These are phyloP conservation scores for Aspergillus oerlinghausenensis DNA, from an alignment of 2,329 filamentous ascomycete species.

Conservation along the genomic window DNA sequence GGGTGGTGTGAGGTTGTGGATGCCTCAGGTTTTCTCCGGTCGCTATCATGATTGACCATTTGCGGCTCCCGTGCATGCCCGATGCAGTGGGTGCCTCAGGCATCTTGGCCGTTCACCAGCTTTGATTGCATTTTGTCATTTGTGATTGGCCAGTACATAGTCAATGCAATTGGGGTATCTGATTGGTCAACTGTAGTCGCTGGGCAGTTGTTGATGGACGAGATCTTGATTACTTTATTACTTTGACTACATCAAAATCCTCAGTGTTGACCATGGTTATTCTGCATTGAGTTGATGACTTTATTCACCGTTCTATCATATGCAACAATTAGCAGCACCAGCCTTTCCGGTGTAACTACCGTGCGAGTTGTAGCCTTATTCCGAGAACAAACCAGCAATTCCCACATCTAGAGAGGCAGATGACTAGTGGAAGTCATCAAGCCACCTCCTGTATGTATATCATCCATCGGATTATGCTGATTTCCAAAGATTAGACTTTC, in stretches of 20 bases:
- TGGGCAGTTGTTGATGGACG: too few species aligned
- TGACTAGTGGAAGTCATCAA: not conserved
- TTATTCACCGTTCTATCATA: not conserved
- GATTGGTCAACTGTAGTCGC: constrained; percentile 6
- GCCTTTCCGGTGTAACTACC: not conserved
- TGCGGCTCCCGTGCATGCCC: constrained; percentile 18
- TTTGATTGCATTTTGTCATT: constrained; percentile 19
- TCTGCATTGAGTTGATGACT: not conserved
- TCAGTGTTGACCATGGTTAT: not conserved
- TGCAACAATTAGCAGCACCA: not conserved
- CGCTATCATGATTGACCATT: constrained; percentile 12
- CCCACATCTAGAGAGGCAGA: not conserved
- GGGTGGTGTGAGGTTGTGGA: constrained; percentile 33
- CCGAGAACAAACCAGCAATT: not conserved
- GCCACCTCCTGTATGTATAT: not conserved
- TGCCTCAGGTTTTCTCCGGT: constrained; percentile 17
- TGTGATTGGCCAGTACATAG: constrained; percentile 22
- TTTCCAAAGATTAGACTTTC: too few species aligned
- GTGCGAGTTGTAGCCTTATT: not conserved
- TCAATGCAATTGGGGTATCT: not conserved
- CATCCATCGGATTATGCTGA: not conserved
- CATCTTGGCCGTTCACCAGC: not conserved
- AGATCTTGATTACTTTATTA: too few species aligned
- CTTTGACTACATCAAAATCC: not conserved
- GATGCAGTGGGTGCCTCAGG: constrained; percentile 25